phyloP scores from a whole-genome alignment of 176 grass and related monocot species.

The Bromus sterilis region DNA sequence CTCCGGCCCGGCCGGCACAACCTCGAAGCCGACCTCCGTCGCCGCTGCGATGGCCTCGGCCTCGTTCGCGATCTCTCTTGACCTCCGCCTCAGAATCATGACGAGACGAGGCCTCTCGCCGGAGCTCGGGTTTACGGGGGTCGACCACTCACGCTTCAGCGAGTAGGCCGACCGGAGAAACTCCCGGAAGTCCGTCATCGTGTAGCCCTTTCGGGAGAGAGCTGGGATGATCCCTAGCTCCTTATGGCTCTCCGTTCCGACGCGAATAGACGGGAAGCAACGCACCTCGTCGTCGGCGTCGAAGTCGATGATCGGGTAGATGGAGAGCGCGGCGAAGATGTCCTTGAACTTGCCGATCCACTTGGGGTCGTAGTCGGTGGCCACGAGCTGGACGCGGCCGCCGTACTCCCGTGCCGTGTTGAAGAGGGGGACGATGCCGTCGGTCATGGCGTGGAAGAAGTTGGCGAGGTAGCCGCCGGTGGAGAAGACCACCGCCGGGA shows the following conservation, averaged over 20 bases:
- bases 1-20: conserved; percentile 39
- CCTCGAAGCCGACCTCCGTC: conserved; percentile 36
- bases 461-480: conserved; percentile 42
- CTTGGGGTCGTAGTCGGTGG: background rate
- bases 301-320: conserved; percentile 39
- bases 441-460: conserved; percentile 63
- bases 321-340: conserved; percentile 34
- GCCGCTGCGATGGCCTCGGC: conserved; percentile 3
- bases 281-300: conserved; percentile 39
- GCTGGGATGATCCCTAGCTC: conserved; percentile 41
- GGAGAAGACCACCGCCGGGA: conserved; percentile 41
- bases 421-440: conserved; percentile 63
- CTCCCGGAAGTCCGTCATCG: conserved; percentile 44
- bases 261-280: conserved; percentile 46
- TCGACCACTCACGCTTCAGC: conserved; percentile 19
- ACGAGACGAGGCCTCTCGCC: conserved; percentile 36
- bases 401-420: conserved; percentile 33
- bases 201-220: conserved; percentile 26
- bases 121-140: background rate
- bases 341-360: conserved; percentile 37
- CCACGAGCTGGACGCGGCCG: conserved; percentile 44
- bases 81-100: conserved; percentile 41
- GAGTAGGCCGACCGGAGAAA: conserved; percentile 42
- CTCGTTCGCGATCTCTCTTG: conserved; percentile 42
- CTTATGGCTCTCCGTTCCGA: conserved; percentile 50